Percentiles rank a stretch among this genome's conserved stretches.
These are phyloP conservation scores for Solanum peruvianum DNA, from an alignment of 257 asterid species.

Conservation along the genomic window DNA sequence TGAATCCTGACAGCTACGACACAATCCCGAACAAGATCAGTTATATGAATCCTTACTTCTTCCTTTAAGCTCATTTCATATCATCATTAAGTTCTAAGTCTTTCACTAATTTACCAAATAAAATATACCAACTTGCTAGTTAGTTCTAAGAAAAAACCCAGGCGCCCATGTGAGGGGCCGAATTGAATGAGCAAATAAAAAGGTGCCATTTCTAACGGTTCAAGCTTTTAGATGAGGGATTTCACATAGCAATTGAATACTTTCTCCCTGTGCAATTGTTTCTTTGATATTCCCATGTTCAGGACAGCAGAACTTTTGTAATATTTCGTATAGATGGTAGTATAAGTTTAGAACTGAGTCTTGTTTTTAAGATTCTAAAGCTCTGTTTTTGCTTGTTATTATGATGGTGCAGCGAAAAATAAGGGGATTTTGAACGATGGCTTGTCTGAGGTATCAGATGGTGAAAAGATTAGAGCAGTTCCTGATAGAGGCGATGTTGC, in stretches of 20 bases:
- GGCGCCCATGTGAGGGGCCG: neutral
- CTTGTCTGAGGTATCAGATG: conserved; percentile 30
- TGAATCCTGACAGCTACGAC: neutral
- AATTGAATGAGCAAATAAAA: neutral
- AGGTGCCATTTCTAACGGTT: neutral
- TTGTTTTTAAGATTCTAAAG: neutral
- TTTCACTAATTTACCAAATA: neutral
- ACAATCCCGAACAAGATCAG: neutral
- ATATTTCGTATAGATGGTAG: neutral
- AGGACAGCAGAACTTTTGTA: neutral
- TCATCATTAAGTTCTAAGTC: neutral
- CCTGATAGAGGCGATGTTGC: conserved; percentile 22
- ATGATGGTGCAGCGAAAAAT: conserved; percentile 45
- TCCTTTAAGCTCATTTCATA: neutral
- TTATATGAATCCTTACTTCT: neutral
- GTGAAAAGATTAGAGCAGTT: conserved; percentile 17
- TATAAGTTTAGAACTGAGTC: neutral
- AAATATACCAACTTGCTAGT: neutral
- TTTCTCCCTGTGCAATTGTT: neutral
- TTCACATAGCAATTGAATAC: neutral
- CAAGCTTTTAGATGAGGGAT: neutral
- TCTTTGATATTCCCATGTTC: neutral
- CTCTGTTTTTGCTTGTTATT: neutral
- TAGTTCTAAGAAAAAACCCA: neutral
- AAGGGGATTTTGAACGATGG: conserved; percentile 45